phyloP scores from a whole-genome alignment of 176 grass and related monocot genomes.

The Alloteropsis semialata region DNA sequence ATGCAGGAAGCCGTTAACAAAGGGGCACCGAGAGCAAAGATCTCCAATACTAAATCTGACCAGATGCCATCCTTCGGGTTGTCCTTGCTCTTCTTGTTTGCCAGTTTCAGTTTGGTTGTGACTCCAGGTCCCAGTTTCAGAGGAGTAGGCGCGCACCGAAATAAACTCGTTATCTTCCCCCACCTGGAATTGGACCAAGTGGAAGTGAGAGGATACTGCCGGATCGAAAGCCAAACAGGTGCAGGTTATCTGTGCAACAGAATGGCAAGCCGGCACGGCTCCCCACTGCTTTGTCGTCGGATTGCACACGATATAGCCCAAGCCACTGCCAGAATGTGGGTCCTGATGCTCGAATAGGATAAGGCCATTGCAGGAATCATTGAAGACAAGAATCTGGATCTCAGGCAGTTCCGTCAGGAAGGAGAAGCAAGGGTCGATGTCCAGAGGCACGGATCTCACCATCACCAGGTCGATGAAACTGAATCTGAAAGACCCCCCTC shows the following conservation, averaged over 20 bases:
- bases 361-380: neutral
- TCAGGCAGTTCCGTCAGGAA: neutral
- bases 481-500: neutral
- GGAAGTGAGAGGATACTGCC: neutral
- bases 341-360: neutral
- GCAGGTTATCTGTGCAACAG: neutral
- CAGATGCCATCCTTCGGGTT: neutral
- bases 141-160: neutral
- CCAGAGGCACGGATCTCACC: neutral
- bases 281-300: neutral
- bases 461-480: no score
- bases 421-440: neutral
- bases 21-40: neutral
- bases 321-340: no score
- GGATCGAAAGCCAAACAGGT: neutral
- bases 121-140: neutral
- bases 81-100: neutral
- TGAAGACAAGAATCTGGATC: neutral
- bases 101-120: neutral
- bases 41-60: neutral
- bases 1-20: neutral
- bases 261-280: neutral
- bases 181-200: neutral
- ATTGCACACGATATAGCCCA: neutral
- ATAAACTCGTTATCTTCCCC: fast-evolving